Percentiles rank a stretch among this genome's conserved stretches.
Conservation (phyloP, 108 stramenopile species). For the Fistulifera solaris region DNA sequence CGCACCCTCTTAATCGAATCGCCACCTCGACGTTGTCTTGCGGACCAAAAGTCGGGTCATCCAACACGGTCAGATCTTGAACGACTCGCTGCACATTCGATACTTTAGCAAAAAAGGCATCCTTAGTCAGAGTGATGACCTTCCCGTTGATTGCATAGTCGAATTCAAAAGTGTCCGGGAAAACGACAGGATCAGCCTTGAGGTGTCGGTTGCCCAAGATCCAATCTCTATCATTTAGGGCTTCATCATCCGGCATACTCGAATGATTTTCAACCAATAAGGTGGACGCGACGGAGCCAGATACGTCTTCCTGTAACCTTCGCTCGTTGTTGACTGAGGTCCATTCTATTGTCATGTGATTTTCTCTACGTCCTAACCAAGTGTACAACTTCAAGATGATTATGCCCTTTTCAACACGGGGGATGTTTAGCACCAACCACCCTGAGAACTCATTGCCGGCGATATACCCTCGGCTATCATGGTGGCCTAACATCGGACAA, state of each 20-base stretch:
- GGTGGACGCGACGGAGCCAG: too few species aligned
- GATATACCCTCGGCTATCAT: conserved; percentile 47
- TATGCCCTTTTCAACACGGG: conserved; percentile 51
- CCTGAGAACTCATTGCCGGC: conserved; percentile 59
- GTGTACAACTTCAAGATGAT: conserved; percentile 50
- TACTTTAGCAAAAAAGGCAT: conserved; percentile 27
- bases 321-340: conserved; percentile 25
- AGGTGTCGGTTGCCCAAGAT: conserved; percentile 8
- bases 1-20: conserved; percentile 28
- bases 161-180: conserved; percentile 8
- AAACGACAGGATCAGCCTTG: conserved; percentile 16
- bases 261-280: too few species aligned
- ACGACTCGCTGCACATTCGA: conserved; percentile 30
- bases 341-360: conserved; percentile 4
- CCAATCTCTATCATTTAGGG: background rate
- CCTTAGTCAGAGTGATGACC: conserved; percentile 26
- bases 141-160: conserved; percentile 5
- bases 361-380: background rate
- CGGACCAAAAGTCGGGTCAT: conserved; percentile 43
- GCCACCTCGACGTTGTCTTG: conserved; percentile 28
- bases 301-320: background rate
- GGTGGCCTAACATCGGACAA: conserved; percentile 62
- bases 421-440: conserved; percentile 58
- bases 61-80: conserved; percentile 40
- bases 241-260: too few species aligned